Conservation (phyloP, 192 early-diverging fungal genomes). For the Coemansia sp. region DNA sequence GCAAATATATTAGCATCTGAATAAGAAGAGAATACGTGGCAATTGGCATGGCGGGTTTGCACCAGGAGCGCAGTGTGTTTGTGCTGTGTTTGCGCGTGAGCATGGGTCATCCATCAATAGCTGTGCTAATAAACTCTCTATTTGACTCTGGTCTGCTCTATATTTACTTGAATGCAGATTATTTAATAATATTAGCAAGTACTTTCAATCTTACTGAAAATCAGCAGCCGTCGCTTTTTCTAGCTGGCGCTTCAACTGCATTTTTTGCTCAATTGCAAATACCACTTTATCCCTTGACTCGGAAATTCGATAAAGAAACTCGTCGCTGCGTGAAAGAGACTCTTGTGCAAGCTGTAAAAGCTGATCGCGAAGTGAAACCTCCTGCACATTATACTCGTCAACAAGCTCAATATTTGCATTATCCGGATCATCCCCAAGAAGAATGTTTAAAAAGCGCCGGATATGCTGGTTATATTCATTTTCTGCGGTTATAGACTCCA, state of each 20-base stretch:
- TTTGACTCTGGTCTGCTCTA: too few species aligned
- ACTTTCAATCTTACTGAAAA: background rate
- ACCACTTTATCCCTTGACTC: conserved; percentile 45
- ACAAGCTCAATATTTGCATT: conserved; percentile 44
- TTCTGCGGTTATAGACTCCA: conserved; percentile 44
- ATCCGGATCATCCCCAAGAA: conserved; percentile 51
- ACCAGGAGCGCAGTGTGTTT: too few species aligned
- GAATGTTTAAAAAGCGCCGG: conserved; percentile 48
- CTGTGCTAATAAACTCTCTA: too few species aligned
- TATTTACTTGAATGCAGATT: too few species aligned
- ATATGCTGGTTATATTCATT: conserved; percentile 57
- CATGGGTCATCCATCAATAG: too few species aligned
- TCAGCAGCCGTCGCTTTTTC: conserved; percentile 21
- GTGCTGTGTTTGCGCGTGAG: too few species aligned
- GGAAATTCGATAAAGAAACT: conserved; percentile 46
- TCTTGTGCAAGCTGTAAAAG: conserved; percentile 48
- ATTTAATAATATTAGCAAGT: background rate
- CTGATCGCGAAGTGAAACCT: conserved; percentile 34
- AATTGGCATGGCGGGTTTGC: too few species aligned
- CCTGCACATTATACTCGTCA: conserved; percentile 36
- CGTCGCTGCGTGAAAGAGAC: conserved; percentile 49
- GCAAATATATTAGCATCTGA: too few species aligned
- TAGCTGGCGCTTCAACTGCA: conserved; percentile 41
- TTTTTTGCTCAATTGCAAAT: conserved; percentile 44
- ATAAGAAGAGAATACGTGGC: too few species aligned